Evolutionary conservation across 169 alveolate genomes (phyloP), one percentile per base, ranked within the genome.

Genomic region (Eimeria falciformis): DNA sequence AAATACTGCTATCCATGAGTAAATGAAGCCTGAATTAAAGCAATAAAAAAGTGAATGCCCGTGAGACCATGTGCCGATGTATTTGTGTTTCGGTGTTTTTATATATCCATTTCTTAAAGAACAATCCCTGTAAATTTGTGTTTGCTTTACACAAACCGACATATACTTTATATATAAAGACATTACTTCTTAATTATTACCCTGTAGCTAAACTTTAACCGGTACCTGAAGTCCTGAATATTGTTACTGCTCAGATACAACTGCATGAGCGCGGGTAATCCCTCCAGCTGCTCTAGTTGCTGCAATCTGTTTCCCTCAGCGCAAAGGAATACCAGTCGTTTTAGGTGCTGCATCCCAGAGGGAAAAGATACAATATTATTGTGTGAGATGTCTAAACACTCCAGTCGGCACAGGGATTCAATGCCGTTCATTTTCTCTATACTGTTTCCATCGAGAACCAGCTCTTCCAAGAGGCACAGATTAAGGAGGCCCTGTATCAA

Each of bases 351-450:
- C 89, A 81, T 81, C 29, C 89, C 89, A 1, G 89, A 27, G 23
- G 89, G 89, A 56, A 81, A 81, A 43, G 75, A 29, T 5, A 55
- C 77, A 46, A 81, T 81, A 33, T 65, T 27, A 45, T 81, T 81
- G 56, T 81, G 89, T 9, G 89, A 81, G n/a, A 81, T 81, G 56
- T 81, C 89, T 5, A 81, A 66, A 40, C 89, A 81, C 77, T 81
- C 89, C 89, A 81, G 53, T 25, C 18, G 89, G 33, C 56, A 55
- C 40, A 81, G 77, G 0, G 89, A 53, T 73, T 81, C 89, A 81
- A 81, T 81, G 17, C 89, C 89, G 9, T 81, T 73, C 18, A 81
- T 75, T 46, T 53, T 81, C 29, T 50, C 75, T 17, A 81, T 81
- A 33, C 40, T n/a, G 75, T 81, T 81, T n/a, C 89, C 89, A 33